Conservation (phyloP, 257 asterid genomes). For the Parsonsia alboflavescens region DNA sequence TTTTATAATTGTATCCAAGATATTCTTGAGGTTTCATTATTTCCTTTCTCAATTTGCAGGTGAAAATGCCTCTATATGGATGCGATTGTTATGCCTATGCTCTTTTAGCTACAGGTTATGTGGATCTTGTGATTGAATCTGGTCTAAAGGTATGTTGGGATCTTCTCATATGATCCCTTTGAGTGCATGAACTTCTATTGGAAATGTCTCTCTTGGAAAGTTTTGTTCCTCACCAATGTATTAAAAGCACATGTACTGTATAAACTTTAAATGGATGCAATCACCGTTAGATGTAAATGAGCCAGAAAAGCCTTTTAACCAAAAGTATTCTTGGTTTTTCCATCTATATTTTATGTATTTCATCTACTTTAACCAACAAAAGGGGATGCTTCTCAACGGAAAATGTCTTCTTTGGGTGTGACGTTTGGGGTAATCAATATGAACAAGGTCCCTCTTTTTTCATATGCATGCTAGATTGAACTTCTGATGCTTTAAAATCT, state of each 20-base stretch:
- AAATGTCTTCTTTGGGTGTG: neutral
- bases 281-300: neutral
- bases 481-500: neutral
- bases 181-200: neutral
- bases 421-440: neutral
- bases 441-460: neutral
- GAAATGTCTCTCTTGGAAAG: neutral
- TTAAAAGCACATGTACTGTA: neutral
- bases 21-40: neutral
- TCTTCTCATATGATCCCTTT: slow-evolving; percentile 2
- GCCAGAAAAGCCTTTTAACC: neutral
- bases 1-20: neutral
- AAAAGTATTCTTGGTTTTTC: neutral
- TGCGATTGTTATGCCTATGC: slow-evolving; percentile 99
- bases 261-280: neutral
- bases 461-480: neutral
- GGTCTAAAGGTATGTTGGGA: slow-evolving; percentile 74
- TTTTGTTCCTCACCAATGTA: neutral
- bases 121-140: slow-evolving; percentile 87
- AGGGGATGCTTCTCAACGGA: neutral
- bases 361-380: neutral
- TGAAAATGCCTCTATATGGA: slow-evolving; percentile 93
- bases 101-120: slow-evolving; percentile 79
- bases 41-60: slow-evolving; percentile 37
- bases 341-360: neutral